Conservation (phyloP, 2,329 filamentous ascomycete species). For the Colletotrichum magnum region DNA sequence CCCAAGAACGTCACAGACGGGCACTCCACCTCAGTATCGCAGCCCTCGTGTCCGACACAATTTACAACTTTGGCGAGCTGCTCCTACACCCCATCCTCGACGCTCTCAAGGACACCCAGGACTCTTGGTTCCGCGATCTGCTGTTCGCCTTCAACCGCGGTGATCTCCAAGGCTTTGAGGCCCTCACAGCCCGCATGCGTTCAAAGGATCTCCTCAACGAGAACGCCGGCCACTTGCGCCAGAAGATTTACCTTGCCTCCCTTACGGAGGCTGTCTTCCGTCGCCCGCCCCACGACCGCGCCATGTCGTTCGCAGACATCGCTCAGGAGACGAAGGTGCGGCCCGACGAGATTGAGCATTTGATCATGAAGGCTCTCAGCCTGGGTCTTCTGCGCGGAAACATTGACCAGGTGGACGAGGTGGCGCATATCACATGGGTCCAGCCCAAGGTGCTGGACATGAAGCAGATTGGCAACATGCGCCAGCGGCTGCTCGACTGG, state of each 20-base stretch:
- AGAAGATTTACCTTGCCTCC: conserved; percentile 98
- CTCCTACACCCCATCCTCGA: conserved; percentile 96
- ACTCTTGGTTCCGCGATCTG: conserved; percentile 94
- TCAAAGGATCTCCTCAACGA: conserved; percentile 84
- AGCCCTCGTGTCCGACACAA: conserved; percentile 91
- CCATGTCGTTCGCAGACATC: conserved; percentile 93
- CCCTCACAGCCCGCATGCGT: conserved; percentile 83
- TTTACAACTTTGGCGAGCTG: conserved; percentile 99
- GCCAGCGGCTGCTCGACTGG: conserved; percentile 90
- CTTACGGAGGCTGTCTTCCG: conserved; percentile 97
- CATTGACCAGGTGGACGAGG: conserved; percentile 95
- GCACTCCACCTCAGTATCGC: conserved; percentile 95
- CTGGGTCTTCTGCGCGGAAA: conserved; percentile 90
- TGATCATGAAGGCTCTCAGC: conserved; percentile 99
- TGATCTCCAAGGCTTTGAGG: conserved; percentile 89
- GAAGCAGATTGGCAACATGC: conserved; percentile 95
- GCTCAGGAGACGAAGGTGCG: conserved; percentile 92
- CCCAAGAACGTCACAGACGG: conserved; percentile 82
- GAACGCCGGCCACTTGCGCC: conserved; percentile 87
- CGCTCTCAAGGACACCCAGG: conserved; percentile 78
- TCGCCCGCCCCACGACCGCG: conserved; percentile 92
- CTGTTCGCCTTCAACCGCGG: conserved; percentile 98
- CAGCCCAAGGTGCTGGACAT: conserved; percentile 98
- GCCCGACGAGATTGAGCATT: conserved; percentile 93
- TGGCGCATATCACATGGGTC: conserved; percentile 98